Percentiles rank a stretch among this genome's conserved stretches.
phyloP scores from a whole-genome alignment of 2,329 filamentous ascomycete genomes.

The Stagonosporopsis vannaccii region DNA sequence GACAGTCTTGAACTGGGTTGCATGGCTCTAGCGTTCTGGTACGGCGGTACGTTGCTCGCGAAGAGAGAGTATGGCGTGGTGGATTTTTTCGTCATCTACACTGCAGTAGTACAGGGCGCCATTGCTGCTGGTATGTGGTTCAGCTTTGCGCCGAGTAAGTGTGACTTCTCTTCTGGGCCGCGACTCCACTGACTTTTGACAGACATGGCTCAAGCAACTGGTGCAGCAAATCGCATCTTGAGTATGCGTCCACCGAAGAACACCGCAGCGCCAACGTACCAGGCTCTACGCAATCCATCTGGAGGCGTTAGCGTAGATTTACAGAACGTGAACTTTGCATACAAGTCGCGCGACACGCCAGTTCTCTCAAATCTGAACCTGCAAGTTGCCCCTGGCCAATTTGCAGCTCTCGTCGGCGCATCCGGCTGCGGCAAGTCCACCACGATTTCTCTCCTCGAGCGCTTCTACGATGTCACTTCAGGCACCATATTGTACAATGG shows the following conservation, averaged over 20 bases:
- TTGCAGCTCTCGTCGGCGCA: slow-evolving; percentile 73
- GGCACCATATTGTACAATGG: slow-evolving; percentile 71
- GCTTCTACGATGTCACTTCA: slow-evolving; percentile 88
- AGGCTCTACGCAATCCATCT: slow-evolving; percentile 15
- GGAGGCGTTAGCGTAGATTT: slow-evolving; percentile 72
- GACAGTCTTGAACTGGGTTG: slow-evolving; percentile 70
- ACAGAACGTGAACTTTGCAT: slow-evolving; percentile 90
- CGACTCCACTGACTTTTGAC: neutral
- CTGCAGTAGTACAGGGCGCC: slow-evolving; percentile 57
- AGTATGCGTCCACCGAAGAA: slow-evolving; percentile 38
- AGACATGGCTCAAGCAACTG: slow-evolving; percentile 48
- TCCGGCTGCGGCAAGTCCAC: slow-evolving; percentile 92
- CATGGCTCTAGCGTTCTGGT: slow-evolving; percentile 69
- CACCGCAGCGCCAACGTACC: slow-evolving; percentile 14
- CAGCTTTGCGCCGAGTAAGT: slow-evolving; percentile 56
- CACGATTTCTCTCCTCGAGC: slow-evolving; percentile 87
- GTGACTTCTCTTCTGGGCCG: neutral
- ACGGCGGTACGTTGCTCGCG: slow-evolving; percentile 50
- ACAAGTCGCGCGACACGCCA: slow-evolving; percentile 86
- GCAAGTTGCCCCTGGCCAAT: slow-evolving; percentile 65
- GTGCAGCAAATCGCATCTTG: slow-evolving; percentile 48
- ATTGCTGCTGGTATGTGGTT: slow-evolving; percentile 51
- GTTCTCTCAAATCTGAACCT: slow-evolving; percentile 57
- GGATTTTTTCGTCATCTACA: slow-evolving; percentile 62
- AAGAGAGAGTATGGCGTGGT: slow-evolving; percentile 56